Base-by-base conservation (phyloP, 129 eudicot genomes). In the Lactuca sativa region DNA sequence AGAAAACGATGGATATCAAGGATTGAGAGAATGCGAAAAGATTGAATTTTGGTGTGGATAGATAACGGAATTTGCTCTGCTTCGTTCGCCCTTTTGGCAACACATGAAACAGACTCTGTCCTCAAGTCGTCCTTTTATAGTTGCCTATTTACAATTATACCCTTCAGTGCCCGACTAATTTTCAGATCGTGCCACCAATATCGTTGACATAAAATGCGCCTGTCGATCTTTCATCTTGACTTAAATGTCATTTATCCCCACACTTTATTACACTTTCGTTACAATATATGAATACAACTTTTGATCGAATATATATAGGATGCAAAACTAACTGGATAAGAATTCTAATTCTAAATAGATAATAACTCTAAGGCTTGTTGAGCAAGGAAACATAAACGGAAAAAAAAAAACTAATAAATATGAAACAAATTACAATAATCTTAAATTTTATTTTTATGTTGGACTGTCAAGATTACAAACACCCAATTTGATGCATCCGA, bases 11-110 rank as follows among this genome's bases (percentile, higher is more conserved):
- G 51, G 72, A 60, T 58, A 48, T 54, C 13, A 62, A 55, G 73
- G 73, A 59, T 56, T 60, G 31, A 33, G 34, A 32, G 25, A 58
- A 34, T 71, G 48, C 17, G 32, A 10, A 59, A 33, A 32, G 40
- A 48, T 48, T 48, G 69, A 60, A 61, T 72, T 61, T 61, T 17
- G 68, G 77, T 72, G 40, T 61, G 53, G 64, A 74, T 59, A 59
- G 92, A 86, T 83, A 72, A 72, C 70, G 77, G 69, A 72, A 72
- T 61, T 72, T 72, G 70, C 88, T 85, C 80, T 85, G 83, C 82
- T 81, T 62, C 77, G 61, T 72, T 61, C 77, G 70, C 56, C 76
- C 52, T 52, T 73, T 73, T 73, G 77, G 44, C 61, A 62, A 62
- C 71, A 73, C 47, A 54, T 62, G 70, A 73, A 73, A 62, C 70